Evolutionary conservation across 176 grass and related monocot genomes (phyloP), one percentile per base, ranked within the genome.

Genomic region (Tuctoria greenei): DNA sequence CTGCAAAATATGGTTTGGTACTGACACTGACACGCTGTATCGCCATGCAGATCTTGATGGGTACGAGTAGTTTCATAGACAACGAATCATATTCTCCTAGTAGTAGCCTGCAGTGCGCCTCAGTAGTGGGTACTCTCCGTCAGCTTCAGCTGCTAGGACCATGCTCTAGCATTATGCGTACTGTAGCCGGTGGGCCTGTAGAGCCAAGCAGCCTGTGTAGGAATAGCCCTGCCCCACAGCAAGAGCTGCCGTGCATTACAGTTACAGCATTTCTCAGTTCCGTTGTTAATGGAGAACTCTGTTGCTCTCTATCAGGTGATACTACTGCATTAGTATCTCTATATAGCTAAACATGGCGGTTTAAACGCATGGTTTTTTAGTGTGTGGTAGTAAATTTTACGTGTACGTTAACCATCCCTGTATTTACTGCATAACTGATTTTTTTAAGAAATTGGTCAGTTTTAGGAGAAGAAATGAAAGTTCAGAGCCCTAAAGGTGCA

Each of bases 81-180:
- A 28, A 60, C 21, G 54, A 61, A 80, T 61, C 41, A 67, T 85
- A 61, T 85, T 80, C 76, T 66, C 61, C 34, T 56, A 46, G 9
- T 16, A 47, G n/a, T 66, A 50, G 66, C 76, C 34, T 71, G 16
- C 24, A 4, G 0, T 26, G 36, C 36, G 24, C 49, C 49, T 20
- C n/a, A n/a, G n/a, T n/a, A n/a, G n/a, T 39, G 11, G 42, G 71
- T 42, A 58, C 50, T 38, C 50, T 55, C 4, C 66, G 31, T 38
- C 31, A 14, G 2, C 21, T 27, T 28, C 52, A 7, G 24, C 18
- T 75, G 40, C 41, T 64, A 76, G 16, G 58, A 61, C 31, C 25
- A 52, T 14, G 24, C 27, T 20, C 21, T 59, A 26, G 55, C 47
- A 51, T 51, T 20, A 20, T 20, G 47, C 47, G 17, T 51, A 51